A percentile compares a stretch with the other conserved stretches of the same genome.
Conservation (phyloP, 768 basidiomycete genomes). For the Hirschioporus abietinus region DNA sequence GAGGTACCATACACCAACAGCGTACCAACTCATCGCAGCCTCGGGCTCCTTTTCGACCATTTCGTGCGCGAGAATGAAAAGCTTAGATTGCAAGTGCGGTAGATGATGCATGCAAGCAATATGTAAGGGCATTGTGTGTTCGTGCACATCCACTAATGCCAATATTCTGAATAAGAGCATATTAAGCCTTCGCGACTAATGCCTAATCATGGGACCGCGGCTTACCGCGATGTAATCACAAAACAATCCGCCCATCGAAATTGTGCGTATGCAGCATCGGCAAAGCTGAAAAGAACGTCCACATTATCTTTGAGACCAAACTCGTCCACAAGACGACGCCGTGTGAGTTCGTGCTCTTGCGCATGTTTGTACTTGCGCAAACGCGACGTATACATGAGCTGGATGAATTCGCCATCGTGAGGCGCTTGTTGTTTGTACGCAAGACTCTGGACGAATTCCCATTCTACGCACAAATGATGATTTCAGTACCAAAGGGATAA, state of each 20-base stretch:
- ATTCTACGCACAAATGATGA: conserved; percentile 51
- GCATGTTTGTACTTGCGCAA: conserved; percentile 87
- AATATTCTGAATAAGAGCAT: conserved; percentile 57
- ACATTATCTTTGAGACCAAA: conserved; percentile 87
- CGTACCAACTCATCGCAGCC: conserved; percentile 94
- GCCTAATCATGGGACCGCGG: not conserved
- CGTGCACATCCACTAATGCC: conserved; percentile 77
- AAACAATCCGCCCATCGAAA: conserved; percentile 96
- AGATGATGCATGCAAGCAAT: conserved; percentile 98
- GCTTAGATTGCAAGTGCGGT: conserved; percentile 81
- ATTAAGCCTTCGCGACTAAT: conserved; percentile 4
- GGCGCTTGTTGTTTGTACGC: conserved; percentile 78
- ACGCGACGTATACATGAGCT: conserved; percentile 87
- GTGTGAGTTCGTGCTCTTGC: conserved; percentile 74
- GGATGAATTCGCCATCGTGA: conserved; percentile 87
- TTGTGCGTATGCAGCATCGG: conserved; percentile 82
- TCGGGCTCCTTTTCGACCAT: conserved; percentile 93
- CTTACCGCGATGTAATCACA: conserved; percentile 75
- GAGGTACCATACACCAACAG: conserved; percentile 96
- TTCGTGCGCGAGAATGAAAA: conserved; percentile 95
- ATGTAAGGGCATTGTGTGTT: conserved; percentile 86
- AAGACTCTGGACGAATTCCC: conserved; percentile 89
- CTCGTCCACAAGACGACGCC: conserved; percentile 74
- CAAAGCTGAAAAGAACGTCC: conserved; percentile 86
- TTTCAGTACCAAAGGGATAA: conserved; percentile 10